These are phyloP conservation scores for Podaxis pistillaris DNA, from an alignment of 768 basidiomycete species.

Conservation along the genomic window DNA sequence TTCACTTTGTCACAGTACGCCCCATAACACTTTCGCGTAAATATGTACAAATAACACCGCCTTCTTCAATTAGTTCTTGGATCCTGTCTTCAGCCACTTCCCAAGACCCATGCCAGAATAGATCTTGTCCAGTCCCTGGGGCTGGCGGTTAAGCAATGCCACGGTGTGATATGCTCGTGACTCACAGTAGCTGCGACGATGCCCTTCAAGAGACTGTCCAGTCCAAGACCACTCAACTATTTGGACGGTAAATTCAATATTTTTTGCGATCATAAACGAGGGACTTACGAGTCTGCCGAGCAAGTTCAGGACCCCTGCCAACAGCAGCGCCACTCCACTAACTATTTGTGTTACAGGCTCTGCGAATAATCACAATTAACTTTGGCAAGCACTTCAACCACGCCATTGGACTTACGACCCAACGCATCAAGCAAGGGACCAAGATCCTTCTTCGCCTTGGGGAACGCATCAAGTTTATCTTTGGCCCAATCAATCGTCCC, in stretches of 20 bases:
- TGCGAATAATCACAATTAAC: conserved; percentile 8
- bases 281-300: conserved; percentile 26
- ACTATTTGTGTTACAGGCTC: conserved; percentile 38
- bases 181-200: conserved; percentile 30
- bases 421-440: conserved; percentile 36
- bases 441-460: conserved; percentile 37
- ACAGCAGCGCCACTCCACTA: conserved; percentile 33
- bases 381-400: background rate
- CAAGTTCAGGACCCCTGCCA: conserved; percentile 36
- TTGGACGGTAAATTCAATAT: background rate
- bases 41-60: background rate
- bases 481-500: conserved; percentile 39
- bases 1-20: background rate
- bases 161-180: background rate
- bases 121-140: conserved; percentile 33
- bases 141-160: background rate
- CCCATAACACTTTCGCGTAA: background rate
- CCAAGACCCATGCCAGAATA: conserved; percentile 32
- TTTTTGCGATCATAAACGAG: background rate
- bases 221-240: conserved; percentile 29
- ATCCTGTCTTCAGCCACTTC: conserved; percentile 23
- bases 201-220: conserved; percentile 31
- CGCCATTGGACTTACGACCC: conserved; percentile 25
- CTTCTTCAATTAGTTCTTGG: too few species aligned
- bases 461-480: conserved; percentile 34